phyloP scores from a whole-genome alignment of 2,329 filamentous ascomycete species.

The Epichloe sp. region DNA sequence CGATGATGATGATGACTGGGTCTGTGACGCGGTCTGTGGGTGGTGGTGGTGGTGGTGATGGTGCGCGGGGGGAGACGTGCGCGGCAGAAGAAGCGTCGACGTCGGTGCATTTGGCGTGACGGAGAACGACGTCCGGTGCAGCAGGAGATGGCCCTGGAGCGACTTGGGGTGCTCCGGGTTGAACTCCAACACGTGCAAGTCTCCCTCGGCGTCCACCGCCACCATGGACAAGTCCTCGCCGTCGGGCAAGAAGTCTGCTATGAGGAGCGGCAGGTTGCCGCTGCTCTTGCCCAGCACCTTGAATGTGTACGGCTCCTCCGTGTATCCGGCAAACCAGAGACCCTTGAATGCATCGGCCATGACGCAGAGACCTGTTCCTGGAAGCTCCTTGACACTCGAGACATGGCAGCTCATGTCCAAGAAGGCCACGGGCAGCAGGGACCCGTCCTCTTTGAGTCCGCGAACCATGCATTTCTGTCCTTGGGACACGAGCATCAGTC shows the following conservation, averaged over 20 bases:
- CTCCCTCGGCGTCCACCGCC: conserved; percentile 70
- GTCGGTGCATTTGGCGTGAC: conserved; percentile 66
- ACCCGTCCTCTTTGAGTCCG: conserved; percentile 89
- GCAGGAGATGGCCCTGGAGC: conserved; percentile 72
- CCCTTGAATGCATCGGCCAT: conserved; percentile 88
- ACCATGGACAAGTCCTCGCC: conserved; percentile 73
- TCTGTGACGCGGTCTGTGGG: neutral
- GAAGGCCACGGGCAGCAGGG: conserved; percentile 84
- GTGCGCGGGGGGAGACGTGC: conserved; percentile 32
- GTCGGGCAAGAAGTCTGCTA: conserved; percentile 79
- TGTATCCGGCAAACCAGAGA: conserved; percentile 92
- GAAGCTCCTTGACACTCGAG: conserved; percentile 69
- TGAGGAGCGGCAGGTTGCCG: conserved; percentile 62
- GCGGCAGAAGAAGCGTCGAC: conserved; percentile 62
- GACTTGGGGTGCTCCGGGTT: conserved; percentile 94
- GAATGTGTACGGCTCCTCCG: conserved; percentile 93
- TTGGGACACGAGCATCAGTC: conserved; percentile 78
- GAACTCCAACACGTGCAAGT: conserved; percentile 81
- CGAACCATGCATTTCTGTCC: conserved; percentile 97
- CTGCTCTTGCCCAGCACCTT: conserved; percentile 81
- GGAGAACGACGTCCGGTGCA: conserved; percentile 81
- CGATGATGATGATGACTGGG: conserved; percentile 14
- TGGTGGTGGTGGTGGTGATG: conserved; percentile 11
- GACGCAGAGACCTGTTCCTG: conserved; percentile 71
- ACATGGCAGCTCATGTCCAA: conserved; percentile 97